phyloP scores from a whole-genome alignment of 1,284 basidiomycete species.

The Leccinum pachyderme region DNA sequence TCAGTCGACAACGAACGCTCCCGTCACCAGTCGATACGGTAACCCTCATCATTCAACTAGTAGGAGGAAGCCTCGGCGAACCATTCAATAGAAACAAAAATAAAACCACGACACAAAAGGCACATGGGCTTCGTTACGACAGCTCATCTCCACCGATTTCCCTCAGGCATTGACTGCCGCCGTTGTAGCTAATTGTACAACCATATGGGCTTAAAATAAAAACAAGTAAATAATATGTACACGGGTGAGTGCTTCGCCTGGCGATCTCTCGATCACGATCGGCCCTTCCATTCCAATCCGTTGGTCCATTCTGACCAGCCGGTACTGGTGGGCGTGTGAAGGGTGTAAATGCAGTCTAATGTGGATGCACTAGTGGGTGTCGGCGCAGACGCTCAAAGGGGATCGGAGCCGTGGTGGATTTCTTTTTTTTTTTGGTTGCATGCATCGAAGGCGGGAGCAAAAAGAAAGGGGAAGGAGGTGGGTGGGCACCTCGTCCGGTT shows the following conservation, averaged over 20 bases:
- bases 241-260: not conserved
- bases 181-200: too few species aligned
- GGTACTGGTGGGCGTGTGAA: not conserved
- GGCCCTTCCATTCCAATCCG: not conserved
- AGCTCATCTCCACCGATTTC: not conserved
- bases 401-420: not conserved
- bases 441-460: slow-evolving; percentile 5
- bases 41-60: not conserved
- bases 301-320: not conserved
- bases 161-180: not conserved
- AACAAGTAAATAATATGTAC: not conserved
- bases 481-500: not conserved
- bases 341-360: not conserved
- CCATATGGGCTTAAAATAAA: slow-evolving; percentile 5
- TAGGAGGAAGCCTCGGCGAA: too few species aligned
- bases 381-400: not conserved
- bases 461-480: not conserved
- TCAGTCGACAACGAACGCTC: not conserved
- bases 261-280: slow-evolving; percentile 24
- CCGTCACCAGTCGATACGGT: not conserved
- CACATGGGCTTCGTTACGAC: not conserved
- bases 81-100: not conserved
- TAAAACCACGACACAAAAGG: not conserved
- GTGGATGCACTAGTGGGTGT: not conserved
- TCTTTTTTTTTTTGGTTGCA: not conserved